These are phyloP conservation scores for Peronospora destructor DNA, from an alignment of 352 stramenopile species.

Conservation along the genomic window DNA sequence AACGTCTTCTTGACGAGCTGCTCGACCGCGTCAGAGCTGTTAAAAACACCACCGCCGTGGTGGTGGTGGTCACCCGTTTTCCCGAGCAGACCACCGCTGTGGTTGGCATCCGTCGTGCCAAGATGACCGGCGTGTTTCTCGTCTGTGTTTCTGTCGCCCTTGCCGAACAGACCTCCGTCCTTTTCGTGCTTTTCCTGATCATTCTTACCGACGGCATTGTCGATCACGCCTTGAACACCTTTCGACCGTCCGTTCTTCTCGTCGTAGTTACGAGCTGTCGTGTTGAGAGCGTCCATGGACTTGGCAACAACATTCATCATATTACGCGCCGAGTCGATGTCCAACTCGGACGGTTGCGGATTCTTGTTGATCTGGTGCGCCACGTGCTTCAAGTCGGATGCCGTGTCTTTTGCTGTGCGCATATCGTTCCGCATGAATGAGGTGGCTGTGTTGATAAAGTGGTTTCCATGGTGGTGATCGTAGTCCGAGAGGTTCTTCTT, in stretches of 20 bases:
- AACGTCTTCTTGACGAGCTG: constrained; percentile 19
- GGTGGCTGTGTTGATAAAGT: constrained; percentile 20
- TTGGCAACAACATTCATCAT: constrained; percentile 8
- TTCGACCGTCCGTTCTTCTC: constrained; percentile 20
- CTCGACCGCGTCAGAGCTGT: constrained; percentile 14
- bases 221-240: constrained; percentile 19
- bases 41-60: neutral
- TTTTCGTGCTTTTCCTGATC: constrained; percentile 6
- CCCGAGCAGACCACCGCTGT: neutral
- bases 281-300: constrained; percentile 16
- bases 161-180: neutral
- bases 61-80: neutral
- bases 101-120: constrained; percentile 10
- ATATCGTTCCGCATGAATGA: constrained; percentile 20
- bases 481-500: constrained; percentile 20
- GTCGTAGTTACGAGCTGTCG: constrained; percentile 16
- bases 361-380: constrained; percentile 16
- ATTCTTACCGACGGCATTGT: constrained; percentile 14
- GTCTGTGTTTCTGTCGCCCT: neutral
- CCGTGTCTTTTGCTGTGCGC: constrained; percentile 19
- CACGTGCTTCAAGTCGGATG: constrained; percentile 8
- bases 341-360: constrained; percentile 11
- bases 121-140: constrained; percentile 5
- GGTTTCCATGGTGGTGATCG: constrained; percentile 15
- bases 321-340: constrained; percentile 14